Evolutionary conservation across 2,329 filamentous ascomycete species (phyloP).

Genomic region (Exophiala bonariae): DNA sequence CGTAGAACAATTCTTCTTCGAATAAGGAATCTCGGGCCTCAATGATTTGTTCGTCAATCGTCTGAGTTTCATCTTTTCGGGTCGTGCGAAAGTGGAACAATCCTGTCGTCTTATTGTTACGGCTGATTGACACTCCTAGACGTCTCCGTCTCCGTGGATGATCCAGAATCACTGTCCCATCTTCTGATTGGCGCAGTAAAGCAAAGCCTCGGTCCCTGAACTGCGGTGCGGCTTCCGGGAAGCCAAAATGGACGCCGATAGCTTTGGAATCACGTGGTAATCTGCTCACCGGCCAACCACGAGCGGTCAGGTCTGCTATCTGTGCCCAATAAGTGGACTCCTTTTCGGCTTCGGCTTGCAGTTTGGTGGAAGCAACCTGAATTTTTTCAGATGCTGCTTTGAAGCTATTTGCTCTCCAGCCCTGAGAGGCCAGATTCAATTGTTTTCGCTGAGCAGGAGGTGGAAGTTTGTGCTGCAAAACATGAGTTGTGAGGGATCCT

Average conservation of each 20-base stretch:
- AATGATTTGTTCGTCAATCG: constrained; percentile 34
- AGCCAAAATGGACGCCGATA: constrained; percentile 85
- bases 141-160: constrained; percentile 53
- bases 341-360: constrained; percentile 74
- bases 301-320: constrained; percentile 75
- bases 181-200: constrained; percentile 70
- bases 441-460: constrained; percentile 58
- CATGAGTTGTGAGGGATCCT: constrained; percentile 71
- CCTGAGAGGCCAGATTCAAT: constrained; percentile 55
- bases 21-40: constrained; percentile 50
- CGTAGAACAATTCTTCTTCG: constrained; percentile 80
- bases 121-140: constrained; percentile 57
- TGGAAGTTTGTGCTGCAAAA: constrained; percentile 61
- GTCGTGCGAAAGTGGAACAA: constrained; percentile 5
- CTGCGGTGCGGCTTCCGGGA: constrained; percentile 66
- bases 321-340: constrained; percentile 91
- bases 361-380: constrained; percentile 66
- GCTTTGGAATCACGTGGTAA: constrained; percentile 71
- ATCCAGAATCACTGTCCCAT: constrained; percentile 76
- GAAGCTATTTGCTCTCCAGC: constrained; percentile 78
- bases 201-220: constrained; percentile 75
- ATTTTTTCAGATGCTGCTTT: constrained; percentile 73
- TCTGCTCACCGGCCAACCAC: constrained; percentile 82
- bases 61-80: constrained; percentile 29
- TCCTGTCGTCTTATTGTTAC: constrained; percentile 17